Conservation (phyloP, 257 asterid species). For the Solanum rostratum region DNA sequence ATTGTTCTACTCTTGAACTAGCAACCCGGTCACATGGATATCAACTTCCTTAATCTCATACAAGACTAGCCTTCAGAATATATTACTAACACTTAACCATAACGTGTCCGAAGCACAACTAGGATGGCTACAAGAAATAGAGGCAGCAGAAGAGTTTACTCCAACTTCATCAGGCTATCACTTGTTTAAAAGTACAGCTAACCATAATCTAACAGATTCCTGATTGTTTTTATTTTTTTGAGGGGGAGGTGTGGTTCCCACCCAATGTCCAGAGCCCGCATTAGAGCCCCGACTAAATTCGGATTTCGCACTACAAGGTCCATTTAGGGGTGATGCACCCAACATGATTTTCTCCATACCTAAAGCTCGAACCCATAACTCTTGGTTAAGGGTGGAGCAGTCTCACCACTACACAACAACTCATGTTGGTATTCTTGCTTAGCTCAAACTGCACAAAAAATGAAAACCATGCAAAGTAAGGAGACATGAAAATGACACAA, state of each 20-base stretch:
- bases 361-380: too few species aligned
- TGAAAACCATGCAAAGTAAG: not conserved
- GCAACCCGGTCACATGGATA: not conserved
- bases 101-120: not conserved
- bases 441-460: not conserved
- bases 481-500: not conserved
- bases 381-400: too few species aligned
- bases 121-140: not conserved
- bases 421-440: too few species aligned
- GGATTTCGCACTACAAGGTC: too few species aligned
- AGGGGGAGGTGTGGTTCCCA: too few species aligned
- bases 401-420: too few species aligned
- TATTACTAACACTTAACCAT: not conserved
- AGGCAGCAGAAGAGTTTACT: not conserved
- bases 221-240: not conserved
- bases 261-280: too few species aligned
- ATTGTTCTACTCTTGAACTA: not conserved
- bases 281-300: too few species aligned
- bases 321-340: too few species aligned
- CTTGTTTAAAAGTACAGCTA: not conserved
- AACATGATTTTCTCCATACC: too few species aligned
- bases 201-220: not conserved
- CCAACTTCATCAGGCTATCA: not conserved
- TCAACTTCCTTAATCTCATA: not conserved
- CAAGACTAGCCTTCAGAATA: not conserved